Conservation (phyloP, 2,329 filamentous ascomycete genomes). For the Teratosphaeriaceae sp. region DNA sequence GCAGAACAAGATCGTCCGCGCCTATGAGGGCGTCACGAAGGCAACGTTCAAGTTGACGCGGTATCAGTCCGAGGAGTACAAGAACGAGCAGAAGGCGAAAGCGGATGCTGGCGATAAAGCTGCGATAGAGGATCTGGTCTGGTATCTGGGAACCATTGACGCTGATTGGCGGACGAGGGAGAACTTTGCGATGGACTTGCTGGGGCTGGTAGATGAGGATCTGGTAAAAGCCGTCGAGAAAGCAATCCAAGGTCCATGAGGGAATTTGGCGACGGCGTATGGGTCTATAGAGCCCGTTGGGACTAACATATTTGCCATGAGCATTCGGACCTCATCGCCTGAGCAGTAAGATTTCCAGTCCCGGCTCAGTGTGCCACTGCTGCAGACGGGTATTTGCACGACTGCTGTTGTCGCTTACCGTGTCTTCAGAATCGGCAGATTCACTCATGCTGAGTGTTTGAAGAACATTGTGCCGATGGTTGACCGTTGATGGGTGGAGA, state of each 20-base stretch:
- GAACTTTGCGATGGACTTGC: constrained; percentile 34
- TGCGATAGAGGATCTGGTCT: constrained; percentile 26
- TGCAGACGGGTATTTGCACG: too few relatives aligned
- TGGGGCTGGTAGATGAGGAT: constrained; percentile 36
- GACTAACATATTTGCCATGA: too few relatives aligned
- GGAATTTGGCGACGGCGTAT: too few relatives aligned
- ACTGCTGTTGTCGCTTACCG: too few relatives aligned
- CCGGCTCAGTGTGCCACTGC: too few relatives aligned
- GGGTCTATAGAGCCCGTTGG: too few relatives aligned
- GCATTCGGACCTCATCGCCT: too few relatives aligned
- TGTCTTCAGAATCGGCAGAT: too few relatives aligned
- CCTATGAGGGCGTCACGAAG: constrained; percentile 48
- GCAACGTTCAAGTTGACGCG: constrained; percentile 44
- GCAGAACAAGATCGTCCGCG: constrained; percentile 51
- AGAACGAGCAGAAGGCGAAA: constrained; percentile 29
- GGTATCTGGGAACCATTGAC: constrained; percentile 25
- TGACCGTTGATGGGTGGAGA: too few relatives aligned
- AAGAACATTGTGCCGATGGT: too few relatives aligned
- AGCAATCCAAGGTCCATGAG: constrained; percentile 18
- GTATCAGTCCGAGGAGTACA: constrained; percentile 28
- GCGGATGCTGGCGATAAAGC: constrained; percentile 30
- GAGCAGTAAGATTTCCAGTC: too few relatives aligned
- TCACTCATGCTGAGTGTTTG: too few relatives aligned
- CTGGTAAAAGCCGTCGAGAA: constrained; percentile 32
- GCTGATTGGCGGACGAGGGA: constrained; percentile 29